Evolutionary conservation across 176 grass and related monocot species (phyloP).

Genomic region (Triticum dicoccoides): DNA sequence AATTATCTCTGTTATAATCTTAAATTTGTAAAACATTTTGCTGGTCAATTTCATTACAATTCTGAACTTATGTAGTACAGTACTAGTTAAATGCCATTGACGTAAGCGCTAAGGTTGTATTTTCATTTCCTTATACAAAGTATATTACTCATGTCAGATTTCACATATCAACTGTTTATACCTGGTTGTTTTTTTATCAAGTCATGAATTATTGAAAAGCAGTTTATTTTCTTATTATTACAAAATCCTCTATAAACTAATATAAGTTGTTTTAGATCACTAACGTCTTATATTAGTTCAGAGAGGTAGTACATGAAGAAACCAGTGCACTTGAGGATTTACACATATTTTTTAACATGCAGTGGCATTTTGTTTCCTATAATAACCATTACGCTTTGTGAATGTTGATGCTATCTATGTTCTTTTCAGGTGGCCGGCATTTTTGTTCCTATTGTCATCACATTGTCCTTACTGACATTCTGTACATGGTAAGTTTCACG

Average conservation of each 20-base stretch:
- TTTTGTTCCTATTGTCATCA: slow-evolving; percentile 92
- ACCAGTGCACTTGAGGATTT: background rate
- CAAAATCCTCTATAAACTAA: no score
- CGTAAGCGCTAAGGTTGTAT: background rate
- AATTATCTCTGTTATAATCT: slow-evolving; percentile 1
- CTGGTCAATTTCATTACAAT: background rate
- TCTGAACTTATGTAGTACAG: background rate
- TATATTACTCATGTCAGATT: background rate
- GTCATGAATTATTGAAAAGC: background rate
- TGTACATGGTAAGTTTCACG: slow-evolving; percentile 71
- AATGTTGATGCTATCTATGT: slow-evolving; percentile 5
- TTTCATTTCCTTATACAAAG: background rate
- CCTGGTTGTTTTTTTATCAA: background rate
- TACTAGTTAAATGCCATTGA: background rate
- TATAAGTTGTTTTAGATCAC: no score
- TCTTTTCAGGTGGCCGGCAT: slow-evolving; percentile 73
- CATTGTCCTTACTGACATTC: slow-evolving; percentile 85
- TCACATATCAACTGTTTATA: background rate
- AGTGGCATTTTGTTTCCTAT: slow-evolving; percentile 2
- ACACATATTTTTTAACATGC: background rate
- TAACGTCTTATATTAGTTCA: no score
- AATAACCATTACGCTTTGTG: background rate
- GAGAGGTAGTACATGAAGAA: background rate
- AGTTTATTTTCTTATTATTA: background rate
- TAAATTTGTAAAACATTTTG: background rate